Base-by-base conservation (phyloP, 306 rosid genomes). In the Sicyos edulis region DNA sequence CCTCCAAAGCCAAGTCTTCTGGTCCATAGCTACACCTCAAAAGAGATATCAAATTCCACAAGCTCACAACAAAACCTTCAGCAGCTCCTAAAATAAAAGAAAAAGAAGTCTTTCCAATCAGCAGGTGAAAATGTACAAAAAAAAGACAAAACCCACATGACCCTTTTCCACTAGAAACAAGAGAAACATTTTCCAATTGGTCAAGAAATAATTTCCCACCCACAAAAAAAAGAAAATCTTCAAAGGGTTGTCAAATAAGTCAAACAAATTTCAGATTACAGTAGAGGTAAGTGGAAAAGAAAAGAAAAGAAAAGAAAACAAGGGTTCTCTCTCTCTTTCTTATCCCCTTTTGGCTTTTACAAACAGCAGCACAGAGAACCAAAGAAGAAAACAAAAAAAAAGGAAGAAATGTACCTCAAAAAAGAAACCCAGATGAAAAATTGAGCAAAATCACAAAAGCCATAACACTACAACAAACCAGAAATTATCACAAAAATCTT, bases 1-100 rank as follows among this genome's bases (percentile, higher is more conserved):
- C 82, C 76, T 91, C 97, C 97, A 87, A 70, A 74, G 87, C 96
- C 97, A 91, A 7, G 90, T 6, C 79, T 87, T 89, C 45, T 80
- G 83, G 79, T 91, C 97, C 97, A 91, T 91, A 56, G 47, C 74
- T 71, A 34, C 0, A 61, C 54, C 40, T 7, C 40, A 68, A 49
- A 22, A 14, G 4, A 68, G 12, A 45, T 6, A 47, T 68, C 72
- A 42, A 68, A 69, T 73, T n/a, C n/a, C n/a, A n/a, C n/a, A n/a
- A n/a, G 59, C 42, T 14, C 8, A 64, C 1, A 66, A 66, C 54
- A 45, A 66, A 44, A 45, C 22, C 49, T n/a, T 63, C 42, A 15
- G n/a, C n/a, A n/a, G n/a, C n/a, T n/a, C n/a, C n/a, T n/a, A n/a
- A n/a, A n/a, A n/a, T n/a, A n/a, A n/a, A n/a, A n/a, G n/a, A n/a